phyloP scores from a whole-genome alignment of 2,329 filamentous ascomycete species.

The Acrocalymma vagum region DNA sequence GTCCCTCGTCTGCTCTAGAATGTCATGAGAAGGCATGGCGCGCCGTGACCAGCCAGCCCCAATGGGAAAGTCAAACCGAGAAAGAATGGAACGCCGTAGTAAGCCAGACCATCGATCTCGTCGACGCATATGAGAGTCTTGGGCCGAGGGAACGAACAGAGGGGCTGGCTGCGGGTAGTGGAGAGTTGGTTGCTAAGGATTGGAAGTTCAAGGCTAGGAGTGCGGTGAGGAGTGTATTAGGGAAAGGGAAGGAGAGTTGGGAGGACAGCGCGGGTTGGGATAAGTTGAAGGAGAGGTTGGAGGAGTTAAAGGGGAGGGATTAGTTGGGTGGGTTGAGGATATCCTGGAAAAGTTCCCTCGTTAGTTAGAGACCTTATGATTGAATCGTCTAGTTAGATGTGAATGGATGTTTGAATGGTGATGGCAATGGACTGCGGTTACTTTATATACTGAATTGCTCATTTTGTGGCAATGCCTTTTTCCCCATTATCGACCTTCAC shows the following conservation, averaged over 20 bases:
- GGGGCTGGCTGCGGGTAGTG: conserved; percentile 57
- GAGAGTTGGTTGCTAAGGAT: conserved; percentile 73
- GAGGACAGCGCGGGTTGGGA: conserved; percentile 78
- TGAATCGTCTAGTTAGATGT: too few species aligned
- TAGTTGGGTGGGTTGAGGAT: too few species aligned
- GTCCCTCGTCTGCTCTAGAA: conserved; percentile 76
- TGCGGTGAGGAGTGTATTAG: conserved; percentile 83
- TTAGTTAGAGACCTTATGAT: too few species aligned
- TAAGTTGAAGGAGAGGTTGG: conserved; percentile 60
- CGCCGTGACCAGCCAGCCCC: conserved; percentile 66
- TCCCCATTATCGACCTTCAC: too few species aligned
- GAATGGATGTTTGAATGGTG: too few species aligned
- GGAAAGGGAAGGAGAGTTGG: conserved; percentile 82
- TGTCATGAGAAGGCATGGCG: conserved; percentile 93
- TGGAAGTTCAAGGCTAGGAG: conserved; percentile 92
- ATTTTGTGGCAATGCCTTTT: too few species aligned
- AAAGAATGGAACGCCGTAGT: conserved; percentile 77
- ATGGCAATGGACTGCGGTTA: too few species aligned
- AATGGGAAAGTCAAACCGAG: conserved; percentile 65
- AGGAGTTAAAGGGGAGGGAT: conserved; percentile 50
- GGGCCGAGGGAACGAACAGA: conserved; percentile 59
- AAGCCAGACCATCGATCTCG: conserved; percentile 79
- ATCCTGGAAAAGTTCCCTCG: too few species aligned
- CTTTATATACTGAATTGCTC: too few species aligned
- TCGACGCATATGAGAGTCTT: conserved; percentile 83